Conservation (phyloP, 1,139 yeast species). For the Candida mesenterica region DNA sequence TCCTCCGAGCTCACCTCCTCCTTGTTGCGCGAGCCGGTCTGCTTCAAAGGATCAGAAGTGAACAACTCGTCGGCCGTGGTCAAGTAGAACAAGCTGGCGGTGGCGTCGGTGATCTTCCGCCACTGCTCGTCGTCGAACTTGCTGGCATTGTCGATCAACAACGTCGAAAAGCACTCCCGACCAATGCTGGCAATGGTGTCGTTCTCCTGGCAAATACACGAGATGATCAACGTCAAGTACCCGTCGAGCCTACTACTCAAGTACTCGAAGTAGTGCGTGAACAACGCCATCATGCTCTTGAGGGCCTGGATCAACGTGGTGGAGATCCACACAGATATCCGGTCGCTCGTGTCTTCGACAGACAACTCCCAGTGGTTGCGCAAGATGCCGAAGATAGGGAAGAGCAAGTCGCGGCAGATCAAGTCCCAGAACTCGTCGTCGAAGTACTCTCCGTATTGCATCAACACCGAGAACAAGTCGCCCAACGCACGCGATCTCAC, state of each 20-base stretch:
- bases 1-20: conserved; percentile 4
- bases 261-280: conserved; percentile 75
- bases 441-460: conserved; percentile 76
- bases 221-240: conserved; percentile 70
- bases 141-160: conserved; percentile 70
- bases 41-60: conserved; percentile 59
- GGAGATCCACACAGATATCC: conserved; percentile 90
- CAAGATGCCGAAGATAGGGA: conserved; percentile 86
- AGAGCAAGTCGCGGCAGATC: conserved; percentile 71
- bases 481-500: conserved; percentile 88
- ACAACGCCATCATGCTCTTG: conserved; percentile 80
- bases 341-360: conserved; percentile 65
- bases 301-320: conserved; percentile 95
- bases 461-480: conserved; percentile 75
- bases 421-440: conserved; percentile 77
- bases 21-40: conserved; percentile 2
- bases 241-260: conserved; percentile 74
- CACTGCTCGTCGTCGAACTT: conserved; percentile 69
- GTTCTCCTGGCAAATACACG: conserved; percentile 94
- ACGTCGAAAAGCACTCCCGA: conserved; percentile 77
- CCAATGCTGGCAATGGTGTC: conserved; percentile 96
- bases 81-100: conserved; percentile 66
- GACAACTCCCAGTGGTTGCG: conserved; percentile 74
- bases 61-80: conserved; percentile 89
- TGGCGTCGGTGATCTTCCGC: conserved; percentile 64